Conservation (phyloP, 108 stramenopile species). For the Schizochytrium sp. region DNA sequence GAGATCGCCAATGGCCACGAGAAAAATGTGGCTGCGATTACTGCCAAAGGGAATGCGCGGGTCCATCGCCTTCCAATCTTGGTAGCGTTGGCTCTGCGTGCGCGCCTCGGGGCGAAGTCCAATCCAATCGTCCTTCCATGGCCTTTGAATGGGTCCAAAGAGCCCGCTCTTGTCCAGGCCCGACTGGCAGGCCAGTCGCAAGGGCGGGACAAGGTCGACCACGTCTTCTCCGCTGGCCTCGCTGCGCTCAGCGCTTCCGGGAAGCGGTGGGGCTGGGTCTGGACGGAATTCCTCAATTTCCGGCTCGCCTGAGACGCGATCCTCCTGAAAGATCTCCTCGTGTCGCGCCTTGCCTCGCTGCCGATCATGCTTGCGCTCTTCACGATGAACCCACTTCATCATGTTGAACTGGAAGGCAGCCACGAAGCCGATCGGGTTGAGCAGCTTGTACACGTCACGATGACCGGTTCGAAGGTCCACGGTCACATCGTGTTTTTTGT, state of each 20-base stretch:
- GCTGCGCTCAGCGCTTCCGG: not conserved
- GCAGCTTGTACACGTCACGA: not conserved
- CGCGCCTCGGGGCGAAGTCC: not conserved
- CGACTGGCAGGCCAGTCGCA: not conserved
- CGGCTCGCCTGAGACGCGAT: not conserved
- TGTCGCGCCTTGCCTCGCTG: not conserved
- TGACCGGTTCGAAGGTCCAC: not conserved
- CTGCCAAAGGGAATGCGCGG: not conserved
- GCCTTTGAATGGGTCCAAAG: not conserved
- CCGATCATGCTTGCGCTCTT: not conserved
- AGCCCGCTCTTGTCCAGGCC: not conserved
- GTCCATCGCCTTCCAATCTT: not conserved
- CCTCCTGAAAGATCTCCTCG: not conserved
- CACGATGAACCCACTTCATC: not conserved
- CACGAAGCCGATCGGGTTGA: not conserved
- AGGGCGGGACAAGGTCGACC: not conserved
- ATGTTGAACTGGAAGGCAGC: not conserved
- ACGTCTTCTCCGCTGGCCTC: not conserved
- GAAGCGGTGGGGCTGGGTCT: not conserved
- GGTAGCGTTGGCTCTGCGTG: not conserved
- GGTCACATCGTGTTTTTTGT: not conserved
- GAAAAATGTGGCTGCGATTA: not conserved
- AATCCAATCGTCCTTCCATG: conserved; percentile 14
- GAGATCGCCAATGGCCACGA: not conserved
- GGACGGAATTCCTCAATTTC: not conserved